These are phyloP conservation scores for Nakazawaea molendinolei DNA, from an alignment of 805 yeast genomes.

Conservation along the genomic window DNA sequence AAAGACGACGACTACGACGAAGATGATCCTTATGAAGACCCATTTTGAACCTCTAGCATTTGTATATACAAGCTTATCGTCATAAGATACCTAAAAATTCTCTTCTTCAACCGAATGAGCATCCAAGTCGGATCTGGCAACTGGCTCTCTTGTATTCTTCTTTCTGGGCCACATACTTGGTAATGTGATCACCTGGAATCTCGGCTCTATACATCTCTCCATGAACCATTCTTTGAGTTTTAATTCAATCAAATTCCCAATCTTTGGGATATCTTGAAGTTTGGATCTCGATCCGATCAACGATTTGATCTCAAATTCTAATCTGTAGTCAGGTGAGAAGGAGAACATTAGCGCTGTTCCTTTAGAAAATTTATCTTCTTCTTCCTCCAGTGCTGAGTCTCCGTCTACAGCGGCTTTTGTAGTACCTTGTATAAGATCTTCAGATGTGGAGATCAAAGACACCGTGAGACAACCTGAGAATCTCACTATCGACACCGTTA, in stretches of 20 bases:
- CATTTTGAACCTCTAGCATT: slow-evolving; percentile 43
- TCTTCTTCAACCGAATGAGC: background rate
- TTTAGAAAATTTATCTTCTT: slow-evolving; percentile 15
- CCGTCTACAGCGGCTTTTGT: slow-evolving; percentile 6
- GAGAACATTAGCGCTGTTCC: slow-evolving; percentile 82
- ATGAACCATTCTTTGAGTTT: slow-evolving; percentile 83
- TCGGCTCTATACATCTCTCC: slow-evolving; percentile 90
- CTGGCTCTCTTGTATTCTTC: slow-evolving; percentile 43
- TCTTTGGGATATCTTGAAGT: slow-evolving; percentile 87
- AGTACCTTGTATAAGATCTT: slow-evolving; percentile 21
- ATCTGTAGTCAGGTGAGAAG: slow-evolving; percentile 83
- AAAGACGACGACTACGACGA: slow-evolving; percentile 98
- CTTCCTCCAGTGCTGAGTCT: slow-evolving; percentile 17
- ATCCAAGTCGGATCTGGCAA: slow-evolving; percentile 3
- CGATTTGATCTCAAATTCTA: slow-evolving; percentile 85
- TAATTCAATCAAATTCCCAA: slow-evolving; percentile 76
- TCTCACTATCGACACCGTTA: slow-evolving; percentile 82
- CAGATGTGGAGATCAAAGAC: slow-evolving; percentile 47
- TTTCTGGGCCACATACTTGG: slow-evolving; percentile 86
- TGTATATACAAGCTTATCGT: too few species aligned
- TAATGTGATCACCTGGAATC: slow-evolving; percentile 75
- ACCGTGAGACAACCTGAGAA: slow-evolving; percentile 88
- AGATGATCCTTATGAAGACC: slow-evolving; percentile 97
- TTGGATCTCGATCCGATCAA: slow-evolving; percentile 90
- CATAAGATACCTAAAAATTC: too few species aligned